These are phyloP conservation scores for Hyaloscypha finlandica DNA, from an alignment of 495 filamentous ascomycete genomes.

Conservation along the genomic window DNA sequence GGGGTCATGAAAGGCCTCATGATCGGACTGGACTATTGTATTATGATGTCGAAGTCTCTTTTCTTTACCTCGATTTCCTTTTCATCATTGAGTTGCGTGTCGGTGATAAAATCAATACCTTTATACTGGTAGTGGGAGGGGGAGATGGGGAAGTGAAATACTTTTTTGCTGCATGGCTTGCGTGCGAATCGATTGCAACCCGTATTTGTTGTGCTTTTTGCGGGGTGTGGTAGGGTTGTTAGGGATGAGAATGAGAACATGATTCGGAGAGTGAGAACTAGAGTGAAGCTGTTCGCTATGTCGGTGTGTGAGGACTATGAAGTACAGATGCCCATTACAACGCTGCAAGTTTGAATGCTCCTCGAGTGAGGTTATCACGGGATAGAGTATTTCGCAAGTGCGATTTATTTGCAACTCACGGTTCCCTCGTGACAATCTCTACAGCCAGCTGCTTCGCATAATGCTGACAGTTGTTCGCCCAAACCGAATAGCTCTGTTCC, in stretches of 20 bases:
- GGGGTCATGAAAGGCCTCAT: not conserved
- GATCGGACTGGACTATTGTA: not conserved
- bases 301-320: not conserved
- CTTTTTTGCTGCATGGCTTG: conserved; percentile 1
- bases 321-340: no score
- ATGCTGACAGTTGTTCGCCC: no score
- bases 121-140: not conserved
- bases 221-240: no score
- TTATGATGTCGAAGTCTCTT: conserved; percentile 10
- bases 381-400: no score
- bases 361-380: no score
- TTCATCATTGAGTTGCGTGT: not conserved
- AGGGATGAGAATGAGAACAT: no score
- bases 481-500: no score
- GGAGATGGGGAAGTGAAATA: not conserved
- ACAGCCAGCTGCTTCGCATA: no score
- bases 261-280: not conserved
- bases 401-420: no score
- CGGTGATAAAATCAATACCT: not conserved
- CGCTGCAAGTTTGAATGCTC: no score
- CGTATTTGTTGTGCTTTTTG: no score
- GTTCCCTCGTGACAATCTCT: no score
- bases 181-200: not conserved
- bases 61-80: not conserved
- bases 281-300: not conserved